A percentile compares a stretch with the other conserved stretches of the same genome.
Conservation (phyloP, 148 eudicot genomes). For the Chenopodium formosanum region DNA sequence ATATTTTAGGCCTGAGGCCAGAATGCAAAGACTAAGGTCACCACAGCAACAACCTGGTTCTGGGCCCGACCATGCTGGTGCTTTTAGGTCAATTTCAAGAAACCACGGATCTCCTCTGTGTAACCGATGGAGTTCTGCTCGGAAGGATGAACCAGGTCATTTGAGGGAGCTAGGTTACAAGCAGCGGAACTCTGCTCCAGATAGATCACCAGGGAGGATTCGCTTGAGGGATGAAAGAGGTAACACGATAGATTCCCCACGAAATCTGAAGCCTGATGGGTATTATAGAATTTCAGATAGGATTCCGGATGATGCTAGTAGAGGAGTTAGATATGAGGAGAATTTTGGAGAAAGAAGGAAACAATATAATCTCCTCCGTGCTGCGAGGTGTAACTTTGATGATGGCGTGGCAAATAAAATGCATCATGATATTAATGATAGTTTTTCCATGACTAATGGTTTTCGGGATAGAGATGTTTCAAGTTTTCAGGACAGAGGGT, state of each 20-base stretch:
- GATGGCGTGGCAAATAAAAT: conserved; percentile 32
- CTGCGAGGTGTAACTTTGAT: conserved; percentile 29
- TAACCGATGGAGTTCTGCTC: conserved; percentile 30
- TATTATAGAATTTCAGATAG: conserved; percentile 29
- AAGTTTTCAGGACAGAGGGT: conserved; percentile 35
- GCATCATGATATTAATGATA: conserved; percentile 30
- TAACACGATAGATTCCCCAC: conserved; percentile 14
- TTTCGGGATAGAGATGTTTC: conserved; percentile 35
- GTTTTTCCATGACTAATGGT: conserved; percentile 19
- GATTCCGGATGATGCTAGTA: conserved; percentile 30
- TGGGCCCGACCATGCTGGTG: conserved; percentile 21
- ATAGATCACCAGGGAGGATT: conserved; percentile 36
- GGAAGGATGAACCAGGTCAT: conserved; percentile 39
- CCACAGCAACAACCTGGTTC: conserved; percentile 35
- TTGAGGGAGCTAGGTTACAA: conserved; percentile 35
- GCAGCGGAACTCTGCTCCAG: conserved; percentile 21
- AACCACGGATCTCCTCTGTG: conserved; percentile 36
- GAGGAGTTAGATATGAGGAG: conserved; percentile 35
- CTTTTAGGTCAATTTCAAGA: conserved; percentile 35
- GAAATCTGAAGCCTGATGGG: conserved; percentile 29
- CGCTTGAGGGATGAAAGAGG: conserved; percentile 30
- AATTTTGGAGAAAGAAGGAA: conserved; percentile 38
- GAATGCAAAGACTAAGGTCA: conserved; percentile 41
- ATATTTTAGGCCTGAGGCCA: conserved; percentile 36
- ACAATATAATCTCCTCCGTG: conserved; percentile 23